Percentiles rank a stretch among this genome's conserved stretches.
These are phyloP conservation scores for Lactarius indigo DNA, from an alignment of 768 basidiomycete species.

Conservation along the genomic window DNA sequence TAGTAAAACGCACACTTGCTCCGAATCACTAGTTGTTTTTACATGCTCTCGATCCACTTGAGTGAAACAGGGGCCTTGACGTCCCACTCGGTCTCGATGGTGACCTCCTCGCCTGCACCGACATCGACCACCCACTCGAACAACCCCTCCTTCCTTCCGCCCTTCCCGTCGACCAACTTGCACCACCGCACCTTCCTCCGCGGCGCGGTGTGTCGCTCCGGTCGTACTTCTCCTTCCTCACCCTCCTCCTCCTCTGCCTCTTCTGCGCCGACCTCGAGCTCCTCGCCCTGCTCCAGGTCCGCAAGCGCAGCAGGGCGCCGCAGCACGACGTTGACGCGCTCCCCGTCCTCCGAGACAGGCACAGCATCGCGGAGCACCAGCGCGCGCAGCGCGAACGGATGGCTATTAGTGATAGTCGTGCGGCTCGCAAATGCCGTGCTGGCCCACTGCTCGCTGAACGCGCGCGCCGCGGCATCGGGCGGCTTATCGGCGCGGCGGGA, in stretches of 20 bases:
- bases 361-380: conserved; percentile 48
- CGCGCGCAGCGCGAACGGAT: conserved; percentile 41
- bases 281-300: conserved; percentile 41
- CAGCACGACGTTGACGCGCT: conserved; percentile 43
- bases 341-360: conserved; percentile 38
- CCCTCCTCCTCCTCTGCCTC: conserved; percentile 25
- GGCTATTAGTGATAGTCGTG: conserved; percentile 46
- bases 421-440: conserved; percentile 40
- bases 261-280: conserved; percentile 30
- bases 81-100: conserved; percentile 51
- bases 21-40: neutral
- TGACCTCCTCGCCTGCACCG: conserved; percentile 40
- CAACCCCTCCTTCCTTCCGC: conserved; percentile 52
- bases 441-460: conserved; percentile 44
- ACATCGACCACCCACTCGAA: conserved; percentile 53
- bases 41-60: conserved; percentile 27
- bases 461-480: conserved; percentile 33
- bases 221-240: neutral
- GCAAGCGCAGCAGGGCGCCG: conserved; percentile 46
- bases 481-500: conserved; percentile 32
- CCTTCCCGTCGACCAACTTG: conserved; percentile 40
- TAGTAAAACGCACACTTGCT: conserved; percentile 1
- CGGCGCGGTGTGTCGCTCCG: neutral
- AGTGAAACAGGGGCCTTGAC: conserved; percentile 41
- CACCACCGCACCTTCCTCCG: conserved; percentile 34